Evolutionary conservation across 164 flowering plant genomes (phyloP), one percentile per base, ranked within the genome.

Genomic region (Buxus sempervirens): DNA sequence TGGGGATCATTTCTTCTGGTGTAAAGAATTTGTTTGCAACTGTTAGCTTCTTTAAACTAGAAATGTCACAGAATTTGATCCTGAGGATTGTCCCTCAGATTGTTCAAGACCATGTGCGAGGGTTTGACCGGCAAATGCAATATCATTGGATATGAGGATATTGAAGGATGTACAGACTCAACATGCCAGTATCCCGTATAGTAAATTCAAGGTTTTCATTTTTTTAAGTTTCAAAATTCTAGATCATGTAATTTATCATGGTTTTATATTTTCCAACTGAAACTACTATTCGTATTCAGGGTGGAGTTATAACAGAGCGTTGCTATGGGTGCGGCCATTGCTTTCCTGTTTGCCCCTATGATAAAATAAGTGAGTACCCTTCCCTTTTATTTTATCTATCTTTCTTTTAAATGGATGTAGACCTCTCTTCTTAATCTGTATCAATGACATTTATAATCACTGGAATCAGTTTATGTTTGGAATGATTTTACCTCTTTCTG

Each of bases 261-360:
- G 54, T 55, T 53, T 53, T 21, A 14, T 28, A 60, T 6, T 58
- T 18, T 15, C 61, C 38, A 2, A 18, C 26, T 69, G 21, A 42
- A 63, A 23, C n/a, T 51, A 15, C 32, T 27, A 16, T 63, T 65
- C 32, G 49, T 38, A 38, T 78, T 69, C 78, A 86, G 93, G 87
- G 79, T 57, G 93, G 96, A 62, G 96, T 91, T 13, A 70, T 84
- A 58, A 75, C 83, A 63, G 93, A 89, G 53, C 89, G 97, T 49
- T 91, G 97, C 76, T 91, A 91, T 83, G 96, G 96, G 27, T 90
- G 96, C 81, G 97, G 97, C 1, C 90, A 92, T 49, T 91, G 97
- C 82, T 72, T 85, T 65, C 90, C 93, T 7, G 79, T 85, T 66
- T 91, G 97, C 67, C 96, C 96, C 16, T 91, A 85, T 67, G 96